Conservation (phyloP, 805 yeast genomes). For the Yarrowia sp. region DNA sequence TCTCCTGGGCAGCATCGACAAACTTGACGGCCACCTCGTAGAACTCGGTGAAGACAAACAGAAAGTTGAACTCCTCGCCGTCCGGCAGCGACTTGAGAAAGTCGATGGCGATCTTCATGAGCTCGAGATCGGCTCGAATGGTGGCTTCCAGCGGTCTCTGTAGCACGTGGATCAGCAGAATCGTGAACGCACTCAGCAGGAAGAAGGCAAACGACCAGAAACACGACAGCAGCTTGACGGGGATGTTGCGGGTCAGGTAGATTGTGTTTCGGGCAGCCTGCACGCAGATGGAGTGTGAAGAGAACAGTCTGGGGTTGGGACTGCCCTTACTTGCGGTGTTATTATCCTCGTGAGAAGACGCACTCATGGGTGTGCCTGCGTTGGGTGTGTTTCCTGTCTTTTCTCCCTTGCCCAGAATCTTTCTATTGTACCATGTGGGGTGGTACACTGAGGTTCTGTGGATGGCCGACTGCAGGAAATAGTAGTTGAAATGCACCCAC, state of each 20-base stretch:
- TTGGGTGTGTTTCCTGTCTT: constrained; percentile 13
- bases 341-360: constrained; percentile 9
- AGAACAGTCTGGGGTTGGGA: constrained; percentile 40
- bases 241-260: constrained; percentile 40
- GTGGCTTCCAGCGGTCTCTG: constrained; percentile 33
- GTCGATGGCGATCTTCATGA: constrained; percentile 35
- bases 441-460: constrained; percentile 44
- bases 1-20: constrained; percentile 20
- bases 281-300: constrained; percentile 42
- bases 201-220: constrained; percentile 36
- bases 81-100: constrained; percentile 28
- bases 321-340: neutral
- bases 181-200: constrained; percentile 17
- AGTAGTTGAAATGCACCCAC: constrained; percentile 43
- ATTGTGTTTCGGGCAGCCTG: constrained; percentile 43
- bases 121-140: constrained; percentile 27
- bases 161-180: constrained; percentile 33
- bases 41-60: constrained; percentile 24
- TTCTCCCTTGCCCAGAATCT: constrained; percentile 39
- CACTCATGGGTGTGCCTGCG: constrained; percentile 14
- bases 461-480: constrained; percentile 42
- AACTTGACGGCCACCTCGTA: constrained; percentile 34
- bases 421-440: constrained; percentile 43
- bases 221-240: constrained; percentile 23
- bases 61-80: constrained; percentile 28